A percentile compares a stretch with the other conserved stretches of the same genome.
These are phyloP conservation scores for Saksenaea vasiformis DNA, from an alignment of 371 early-diverging fungal species.

Conservation along the genomic window DNA sequence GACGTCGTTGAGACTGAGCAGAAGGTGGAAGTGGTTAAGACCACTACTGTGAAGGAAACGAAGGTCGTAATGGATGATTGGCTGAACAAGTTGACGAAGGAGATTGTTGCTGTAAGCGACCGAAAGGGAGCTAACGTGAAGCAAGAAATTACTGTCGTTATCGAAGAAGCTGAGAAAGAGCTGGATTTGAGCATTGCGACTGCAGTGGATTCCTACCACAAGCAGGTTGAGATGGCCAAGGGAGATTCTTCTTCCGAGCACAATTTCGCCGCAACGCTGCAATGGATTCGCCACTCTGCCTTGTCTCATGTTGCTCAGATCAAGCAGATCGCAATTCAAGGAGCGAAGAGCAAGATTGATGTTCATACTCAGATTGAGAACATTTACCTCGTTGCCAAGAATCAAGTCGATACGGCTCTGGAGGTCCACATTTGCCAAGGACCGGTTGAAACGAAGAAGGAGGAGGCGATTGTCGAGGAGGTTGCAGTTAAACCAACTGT, in stretches of 20 bases:
- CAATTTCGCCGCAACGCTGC: conserved; percentile 7
- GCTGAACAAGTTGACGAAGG: not conserved
- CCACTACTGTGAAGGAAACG: not conserved
- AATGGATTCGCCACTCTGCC: conserved; percentile 10
- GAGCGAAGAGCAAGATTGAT: conserved; percentile 15
- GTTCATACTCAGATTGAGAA: conserved; percentile 37
- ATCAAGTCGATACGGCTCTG: conserved; percentile 34
- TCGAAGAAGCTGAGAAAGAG: conserved; percentile 14
- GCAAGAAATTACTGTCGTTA: not conserved
- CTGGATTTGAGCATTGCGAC: conserved; percentile 8
- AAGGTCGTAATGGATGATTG: not conserved
- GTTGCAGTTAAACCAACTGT: not conserved
- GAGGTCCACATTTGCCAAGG: conserved; percentile 21
- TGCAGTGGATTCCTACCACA: conserved; percentile 1
- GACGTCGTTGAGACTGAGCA: not conserved
- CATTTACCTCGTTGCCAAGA: conserved; percentile 20
- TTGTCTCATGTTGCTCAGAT: conserved; percentile 7
- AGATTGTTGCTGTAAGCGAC: conserved; percentile 1
- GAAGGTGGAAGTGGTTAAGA: not conserved
- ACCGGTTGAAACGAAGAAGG: not conserved
- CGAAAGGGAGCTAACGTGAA: conserved; percentile 13
- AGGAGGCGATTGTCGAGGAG: not conserved
- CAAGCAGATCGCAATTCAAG: conserved; percentile 7
- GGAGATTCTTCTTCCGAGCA: conserved; percentile 9
- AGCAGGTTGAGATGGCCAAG: not conserved